Evolutionary conservation across 306 rosid genomes (phyloP), one percentile per base, ranked within the genome.

Genomic region (Leucaena leucocephala): DNA sequence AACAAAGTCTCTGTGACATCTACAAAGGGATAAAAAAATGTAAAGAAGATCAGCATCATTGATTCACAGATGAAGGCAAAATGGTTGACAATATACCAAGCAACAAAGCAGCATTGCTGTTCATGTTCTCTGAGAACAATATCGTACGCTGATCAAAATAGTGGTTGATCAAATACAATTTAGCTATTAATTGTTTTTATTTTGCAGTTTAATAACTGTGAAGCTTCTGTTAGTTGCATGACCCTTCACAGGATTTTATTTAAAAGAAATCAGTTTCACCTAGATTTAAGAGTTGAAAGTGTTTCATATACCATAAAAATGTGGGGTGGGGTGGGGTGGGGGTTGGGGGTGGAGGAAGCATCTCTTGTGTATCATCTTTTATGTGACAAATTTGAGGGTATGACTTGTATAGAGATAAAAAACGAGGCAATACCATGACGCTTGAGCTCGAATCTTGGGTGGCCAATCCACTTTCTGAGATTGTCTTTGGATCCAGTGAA

Each of bases 401-500:
- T 27, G 27, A 42, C 72, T 43, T 85, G 74, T 72, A 78, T 17
- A 21, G 72, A 48, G 13, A 59, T 46, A 49, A 76, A 54, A 54
- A 4, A 69, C 48, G 45, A 85, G 63, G 76, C 44, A 58, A 68
- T 94, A 95, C 98, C 98, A 74, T 95, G 97, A 55, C 98, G 98
- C 73, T 89, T 95, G 62, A 95, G 97, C 89, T 95, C 97, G 55
- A 95, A 95, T 91, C 98, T 88, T 49, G 97, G 98, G 82, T 95
- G 98, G 59, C 98, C 97, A 72, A 92, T 91, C 98, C 98, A 95
- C 78, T 85, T 91, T 77, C 71, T 95, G 78, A 95, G 90, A 79
- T 95, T 95, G 75, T 91, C 97, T 87, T 95, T 95, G 1, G 97
- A 88, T 75, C 98, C 98, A 27, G 97, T 95, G 90, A 95, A 95